Base-by-base conservation (phyloP, 805 yeast species). In the Saccharomycopsis vini region DNA sequence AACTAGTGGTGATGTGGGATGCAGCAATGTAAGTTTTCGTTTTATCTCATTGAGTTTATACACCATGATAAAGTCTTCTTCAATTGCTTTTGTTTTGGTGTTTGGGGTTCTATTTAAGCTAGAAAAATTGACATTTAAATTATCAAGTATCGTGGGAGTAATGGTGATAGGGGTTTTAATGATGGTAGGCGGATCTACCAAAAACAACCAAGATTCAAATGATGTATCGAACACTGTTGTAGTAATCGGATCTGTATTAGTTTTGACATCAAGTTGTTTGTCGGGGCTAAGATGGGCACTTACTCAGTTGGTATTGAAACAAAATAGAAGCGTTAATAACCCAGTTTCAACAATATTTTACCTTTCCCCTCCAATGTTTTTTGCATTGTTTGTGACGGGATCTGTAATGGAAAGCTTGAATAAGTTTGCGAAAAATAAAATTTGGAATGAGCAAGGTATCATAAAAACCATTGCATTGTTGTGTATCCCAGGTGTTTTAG, bases 201-300 rank as follows among this genome's bases (percentile, higher is more conserved):
- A 59, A 57, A 3, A 42, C 20, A 18, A 28, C 48, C 20, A 33
- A 7, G 45, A 45, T 13, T 23, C 36, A 15, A 20, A 24, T 28
- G 13, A 21, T 13, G 52, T 57, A 32, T 51, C 53, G 4, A 51
- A 43, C 2, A 37, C 51, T n/a, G 49, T 42, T 45, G 56, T 56
- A 23, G 42, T 60, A 24, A 47, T 80, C 2, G 97, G 98, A 2
- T 77, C 87, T 19, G 42, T 77, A 2, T 63, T 88, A 22, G 97
- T 90, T 1, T 63, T 92, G 23, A 63, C 73, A 2, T 89, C 95
- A 3, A 77, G 95, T 2, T 72, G 82, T 58, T 72, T 87, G 64
- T 80, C 92, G 13, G 98, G 98, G 0, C 65, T 92, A 41, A 73
- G 98, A 50, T 92, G 98, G 98, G 90, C 95, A 1, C 74, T 89